A percentile compares a stretch with the other conserved stretches of the same genome.
Conservation (phyloP, 1,284 basidiomycete genomes). For the Ganoderma resinaceum region DNA sequence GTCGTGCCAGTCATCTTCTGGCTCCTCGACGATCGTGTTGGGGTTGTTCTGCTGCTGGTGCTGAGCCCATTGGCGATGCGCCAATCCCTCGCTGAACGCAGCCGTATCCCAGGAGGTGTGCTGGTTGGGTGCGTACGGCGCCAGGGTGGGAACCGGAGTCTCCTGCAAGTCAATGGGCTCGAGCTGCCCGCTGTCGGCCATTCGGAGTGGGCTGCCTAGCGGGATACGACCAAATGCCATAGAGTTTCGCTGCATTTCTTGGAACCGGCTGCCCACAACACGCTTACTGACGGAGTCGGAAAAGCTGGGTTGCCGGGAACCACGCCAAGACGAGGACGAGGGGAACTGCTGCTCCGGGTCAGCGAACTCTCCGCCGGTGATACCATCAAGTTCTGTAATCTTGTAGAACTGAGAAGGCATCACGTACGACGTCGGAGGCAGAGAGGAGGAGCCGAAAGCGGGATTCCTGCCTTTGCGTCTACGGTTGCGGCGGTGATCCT, state of each 20-base stretch:
- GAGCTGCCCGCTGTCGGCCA: constrained; percentile 60
- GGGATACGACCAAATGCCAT: constrained; percentile 61
- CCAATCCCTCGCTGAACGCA: constrained; percentile 36
- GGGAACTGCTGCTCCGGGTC: constrained; percentile 40
- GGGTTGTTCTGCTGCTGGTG: constrained; percentile 30
- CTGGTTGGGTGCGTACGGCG: constrained; percentile 62
- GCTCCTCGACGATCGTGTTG: constrained; percentile 35
- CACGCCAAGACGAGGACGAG: constrained; percentile 34
- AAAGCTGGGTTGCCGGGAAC: constrained; percentile 52
- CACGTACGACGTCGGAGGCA: constrained; percentile 76
- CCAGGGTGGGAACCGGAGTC: constrained; percentile 54
- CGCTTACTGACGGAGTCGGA: constrained; percentile 67
- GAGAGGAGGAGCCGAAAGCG: constrained; percentile 68
- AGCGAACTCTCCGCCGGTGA: constrained; percentile 65
- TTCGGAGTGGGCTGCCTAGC: constrained; percentile 64
- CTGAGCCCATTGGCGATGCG: constrained; percentile 31
- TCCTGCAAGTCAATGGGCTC: constrained; percentile 39
- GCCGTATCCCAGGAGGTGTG: constrained; percentile 47
- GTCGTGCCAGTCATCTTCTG: constrained; percentile 61
- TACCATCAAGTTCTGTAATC: constrained; percentile 64
- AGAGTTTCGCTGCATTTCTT: constrained; percentile 72
- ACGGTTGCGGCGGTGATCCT: constrained; percentile 41
- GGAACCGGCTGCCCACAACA: constrained; percentile 71
- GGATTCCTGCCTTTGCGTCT: constrained; percentile 59
- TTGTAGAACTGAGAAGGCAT: constrained; percentile 83